Base-by-base conservation (phyloP, 129 eudicot genomes). In the Oenanthe sinensis region DNA sequence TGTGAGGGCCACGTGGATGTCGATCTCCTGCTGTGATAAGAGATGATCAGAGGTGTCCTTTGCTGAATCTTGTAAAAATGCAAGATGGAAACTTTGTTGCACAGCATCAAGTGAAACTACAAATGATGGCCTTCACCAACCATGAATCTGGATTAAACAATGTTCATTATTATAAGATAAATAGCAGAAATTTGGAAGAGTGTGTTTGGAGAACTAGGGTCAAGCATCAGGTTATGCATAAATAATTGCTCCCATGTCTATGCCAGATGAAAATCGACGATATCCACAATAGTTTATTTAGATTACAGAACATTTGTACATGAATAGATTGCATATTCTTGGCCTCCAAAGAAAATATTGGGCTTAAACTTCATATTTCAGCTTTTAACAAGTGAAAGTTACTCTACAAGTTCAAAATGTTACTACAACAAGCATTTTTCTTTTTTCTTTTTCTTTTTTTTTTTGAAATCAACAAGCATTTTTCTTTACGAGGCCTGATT, bases 51-150 rank as follows among this genome's bases (percentile, higher is more conserved):
- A 58, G 30, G 14, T 58, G 30, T 58, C 65, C 28, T 55, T 55
- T 55, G 28, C 28, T 58, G 22, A 58, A 22, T 58, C 65, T 58
- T 58, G 10, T 58, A 58, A 4, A 58, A 19, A 22, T 58, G 30
- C 65, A n/a, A 58, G 2, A 58, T 58, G 65, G 65, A 58, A 58
- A 58, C 65, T 2, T 58, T 58, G 65, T 58, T 58, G 65, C 65
- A n/a, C 30, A 58, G 30, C 65, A 58, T 58, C 22, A 58, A 3
- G 65, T 58, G 65, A 2, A 7, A 7, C 4, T 58, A 58, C 65
- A 58, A 22, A 22, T 58, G 65, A 30, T 58, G 65, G 65, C 65
- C 65, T 58, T 58, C 65, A 58, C 63, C 63, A 54, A 54, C 63
- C 63, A 22, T 7, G 11, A 20, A 6, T 54, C 63, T 22, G 63